Base-by-base conservation (phyloP, 2,329 filamentous ascomycete genomes). In the Botrytis aclada region DNA sequence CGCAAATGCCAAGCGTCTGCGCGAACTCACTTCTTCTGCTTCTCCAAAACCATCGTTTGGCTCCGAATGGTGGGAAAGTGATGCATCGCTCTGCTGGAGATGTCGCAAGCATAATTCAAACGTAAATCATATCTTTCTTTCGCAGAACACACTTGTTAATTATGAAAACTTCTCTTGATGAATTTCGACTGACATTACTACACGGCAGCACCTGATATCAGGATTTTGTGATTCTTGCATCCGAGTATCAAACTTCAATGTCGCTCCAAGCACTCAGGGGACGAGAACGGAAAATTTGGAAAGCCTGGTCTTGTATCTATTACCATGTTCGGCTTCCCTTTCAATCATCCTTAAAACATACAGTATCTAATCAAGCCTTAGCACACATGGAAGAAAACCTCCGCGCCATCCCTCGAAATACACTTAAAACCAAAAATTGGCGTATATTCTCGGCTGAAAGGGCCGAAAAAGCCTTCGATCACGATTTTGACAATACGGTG, bases 291-390 rank as follows among this genome's bases (percentile, higher is more conserved):
- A 75, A 39, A 75, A 72, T 37, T 34, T 76, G 43, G 74, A 76
- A 58, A 75, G 69, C 34, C 71, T 76, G n/a, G 74, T 76, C 29
- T 54, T 76, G 37, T 75, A 74, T 43, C 72, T 76, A 7, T n/a
- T 76, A 34, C 74, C 74, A 20, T 71, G 74, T 74, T 56, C 16
- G 69, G 3, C 64, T 64, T 47, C 9, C 37, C 34, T 61, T 22
- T 20, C 45, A 54, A 64, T 20, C 6, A 32, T 29, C 41, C 8
- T 64, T 32, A 29, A 32, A 29, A 5, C 18, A 69, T 29, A 60
- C 54, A 39, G 60, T 39, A 64, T 39, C 32, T 60, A 37, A 39
- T 47, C 39, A 69, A 41, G 39, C 20, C 18, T 43, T 69, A 76
- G 74, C 72, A 62, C 66, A 76, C 18, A 72, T 75, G 72, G 74